Conservation (phyloP, 768 basidiomycete species). For the Termitomyces sp. region DNA sequence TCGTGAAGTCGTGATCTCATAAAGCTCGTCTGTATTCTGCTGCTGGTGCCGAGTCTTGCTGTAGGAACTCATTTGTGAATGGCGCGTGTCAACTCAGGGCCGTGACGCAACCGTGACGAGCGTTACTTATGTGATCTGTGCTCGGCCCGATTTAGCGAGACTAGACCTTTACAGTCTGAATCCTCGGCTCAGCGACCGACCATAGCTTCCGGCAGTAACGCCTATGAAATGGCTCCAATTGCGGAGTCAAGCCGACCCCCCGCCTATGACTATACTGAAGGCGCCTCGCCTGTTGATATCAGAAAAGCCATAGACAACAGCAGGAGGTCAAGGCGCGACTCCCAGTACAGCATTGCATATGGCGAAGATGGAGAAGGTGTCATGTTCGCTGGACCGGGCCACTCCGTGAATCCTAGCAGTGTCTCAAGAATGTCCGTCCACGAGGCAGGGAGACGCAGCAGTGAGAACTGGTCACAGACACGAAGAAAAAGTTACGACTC, state of each 20-base stretch:
- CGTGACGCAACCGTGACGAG: not conserved
- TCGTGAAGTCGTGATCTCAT: conserved; percentile 58
- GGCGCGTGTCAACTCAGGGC: not conserved
- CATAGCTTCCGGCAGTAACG: conserved; percentile 18
- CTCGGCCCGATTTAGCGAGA: not conserved
- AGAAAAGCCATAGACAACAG: conserved; percentile 48
- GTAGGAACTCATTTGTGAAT: conserved; percentile 29
- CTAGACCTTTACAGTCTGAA: not conserved
- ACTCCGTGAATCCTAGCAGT: conserved; percentile 70
- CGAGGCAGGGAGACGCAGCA: conserved; percentile 50
- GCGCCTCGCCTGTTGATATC: conserved; percentile 76
- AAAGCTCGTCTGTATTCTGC: conserved; percentile 43
- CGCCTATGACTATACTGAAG: conserved; percentile 76
- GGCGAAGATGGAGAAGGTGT: conserved; percentile 57
- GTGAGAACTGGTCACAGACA: conserved; percentile 45
- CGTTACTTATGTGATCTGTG: not conserved
- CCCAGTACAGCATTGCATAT: conserved; percentile 55
- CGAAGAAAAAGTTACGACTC: conserved; percentile 52
- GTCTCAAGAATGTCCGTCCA: conserved; percentile 73
- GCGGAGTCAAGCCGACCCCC: conserved; percentile 27
- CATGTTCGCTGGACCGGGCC: conserved; percentile 76
- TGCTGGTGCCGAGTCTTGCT: conserved; percentile 24
- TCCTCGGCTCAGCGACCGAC: not conserved
- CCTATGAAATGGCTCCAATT: conserved; percentile 37
- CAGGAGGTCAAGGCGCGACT: conserved; percentile 57